Conservation (phyloP, 768 basidiomycete genomes). For the Cystofilobasidium bisporidii region DNA sequence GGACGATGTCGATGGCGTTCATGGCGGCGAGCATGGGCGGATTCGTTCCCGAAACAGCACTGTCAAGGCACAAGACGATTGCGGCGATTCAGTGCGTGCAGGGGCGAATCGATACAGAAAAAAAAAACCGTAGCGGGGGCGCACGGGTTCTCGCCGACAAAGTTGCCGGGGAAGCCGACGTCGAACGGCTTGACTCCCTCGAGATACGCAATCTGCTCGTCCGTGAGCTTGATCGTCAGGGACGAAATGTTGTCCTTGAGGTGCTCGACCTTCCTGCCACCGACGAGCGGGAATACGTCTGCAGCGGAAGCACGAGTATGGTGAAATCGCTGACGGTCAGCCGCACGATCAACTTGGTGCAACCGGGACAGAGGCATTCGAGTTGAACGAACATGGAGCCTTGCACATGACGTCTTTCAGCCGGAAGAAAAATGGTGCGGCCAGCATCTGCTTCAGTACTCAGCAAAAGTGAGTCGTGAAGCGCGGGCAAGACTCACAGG, state of each 20-base stretch:
- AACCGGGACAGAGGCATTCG: too few species aligned
- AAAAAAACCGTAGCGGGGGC: not conserved
- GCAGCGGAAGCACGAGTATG: not conserved
- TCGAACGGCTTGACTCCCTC: constrained; percentile 19
- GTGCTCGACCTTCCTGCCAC: constrained; percentile 24
- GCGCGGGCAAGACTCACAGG: too few species aligned
- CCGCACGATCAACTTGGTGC: too few species aligned
- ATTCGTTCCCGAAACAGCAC: not conserved
- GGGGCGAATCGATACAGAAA: not conserved
- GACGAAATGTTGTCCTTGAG: constrained; percentile 20
- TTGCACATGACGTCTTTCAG: constrained; percentile 17
- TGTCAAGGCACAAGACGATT: not conserved
- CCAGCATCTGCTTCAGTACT: too few species aligned
- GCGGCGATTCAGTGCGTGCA: not conserved
- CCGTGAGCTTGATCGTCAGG: constrained; percentile 14
- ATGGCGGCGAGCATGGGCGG: not conserved
- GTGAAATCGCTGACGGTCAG: too few species aligned
- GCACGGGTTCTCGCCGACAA: constrained; percentile 15
- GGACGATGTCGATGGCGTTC: constrained; percentile 2
- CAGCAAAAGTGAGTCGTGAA: too few species aligned
- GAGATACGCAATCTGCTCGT: constrained; percentile 9
- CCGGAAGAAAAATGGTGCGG: too few species aligned
- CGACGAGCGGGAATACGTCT: constrained; percentile 25
- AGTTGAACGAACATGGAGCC: not conserved
- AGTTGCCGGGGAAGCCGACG: constrained; percentile 16